Evolutionary conservation across 1,139 yeast genomes (phyloP).

Genomic region (Debaryomyces udenii): DNA sequence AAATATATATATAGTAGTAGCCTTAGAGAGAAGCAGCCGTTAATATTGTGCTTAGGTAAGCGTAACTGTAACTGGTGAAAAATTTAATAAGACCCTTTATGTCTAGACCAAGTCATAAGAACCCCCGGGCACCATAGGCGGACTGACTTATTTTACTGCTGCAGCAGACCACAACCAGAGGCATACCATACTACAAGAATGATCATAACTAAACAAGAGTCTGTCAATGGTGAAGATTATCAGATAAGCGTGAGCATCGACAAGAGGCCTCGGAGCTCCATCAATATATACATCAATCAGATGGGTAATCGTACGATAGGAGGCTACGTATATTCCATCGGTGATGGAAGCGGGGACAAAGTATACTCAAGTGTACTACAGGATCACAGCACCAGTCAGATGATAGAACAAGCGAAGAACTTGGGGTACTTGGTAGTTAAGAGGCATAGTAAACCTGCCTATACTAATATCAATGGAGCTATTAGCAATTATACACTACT

Average conservation of each 20-base stretch:
- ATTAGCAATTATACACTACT: constrained; percentile 1
- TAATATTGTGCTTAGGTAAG: neutral
- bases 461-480: constrained; percentile 20
- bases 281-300: constrained; percentile 22
- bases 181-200: neutral
- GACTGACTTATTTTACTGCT: too few relatives aligned
- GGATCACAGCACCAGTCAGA: constrained; percentile 13
- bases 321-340: constrained; percentile 22
- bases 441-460: constrained; percentile 19
- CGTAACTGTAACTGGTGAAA: constrained; percentile 1
- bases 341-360: constrained; percentile 8
- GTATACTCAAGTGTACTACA: constrained; percentile 18
- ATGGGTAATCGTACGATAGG: constrained; percentile 17
- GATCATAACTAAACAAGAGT: constrained; percentile 7
- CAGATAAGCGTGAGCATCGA: constrained; percentile 12
- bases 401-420: constrained; percentile 13
- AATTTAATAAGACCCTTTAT: constrained; percentile 9
- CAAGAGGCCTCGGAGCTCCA: constrained; percentile 13
- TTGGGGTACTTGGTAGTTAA: constrained; percentile 19
- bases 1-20: neutral
- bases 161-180: too few relatives aligned
- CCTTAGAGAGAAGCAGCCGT: constrained; percentile 5
- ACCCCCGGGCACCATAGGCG: neutral
- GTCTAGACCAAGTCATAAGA: neutral
- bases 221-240: constrained; percentile 13